Base-by-base conservation (phyloP, 352 stramenopile species). In the Albugo laibachii region DNA sequence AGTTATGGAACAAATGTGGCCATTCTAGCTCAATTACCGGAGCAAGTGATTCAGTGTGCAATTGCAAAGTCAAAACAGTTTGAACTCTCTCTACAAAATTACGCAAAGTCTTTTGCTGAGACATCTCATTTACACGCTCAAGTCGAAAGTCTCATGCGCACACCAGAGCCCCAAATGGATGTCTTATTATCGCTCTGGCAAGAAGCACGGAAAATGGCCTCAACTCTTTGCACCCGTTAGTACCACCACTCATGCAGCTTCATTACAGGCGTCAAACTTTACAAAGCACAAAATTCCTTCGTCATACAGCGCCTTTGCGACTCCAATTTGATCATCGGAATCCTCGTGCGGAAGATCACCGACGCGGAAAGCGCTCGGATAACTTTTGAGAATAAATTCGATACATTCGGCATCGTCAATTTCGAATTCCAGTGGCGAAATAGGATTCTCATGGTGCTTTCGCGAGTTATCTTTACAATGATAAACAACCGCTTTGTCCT, bases 1-100 rank as follows among this genome's bases (percentile, higher is more conserved):
- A 97, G 80, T 49, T 99, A 99, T 64, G 96, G 96, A 48, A 88
- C 99, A 54, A 99, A 99, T 61, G 95, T 99, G 10, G 96, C 96
- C 10, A 87, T 95, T 61, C 72, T 99, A 14, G 95, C 96, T 11
- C 88, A 92, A 46, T 76, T 99, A 3, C 95, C 95, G 0, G 67
- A 97, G 37, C 72, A 95, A 58, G 93, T 99, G 36, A 75, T 98
- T 34, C 58, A 86, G 16, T 84, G 82, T 36, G 93, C 93, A 0
- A 86, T 82, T 16, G 71, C 69, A 46, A 92, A 96, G 44, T 95
- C 81, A 51, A 62, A 76, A 40, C 76, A 93, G 49, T 97, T 98
- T 52, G 77, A 91, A 55, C 52, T 62, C 1, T 82, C 73, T 10
- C 61, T 91, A 21, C 68, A 83, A 46, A 54, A 54, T 31, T 59